Evolutionary conservation across 2,329 filamentous ascomycete species (phyloP), one percentile per base, ranked within the genome.

Genomic region (Neurospora sp.): DNA sequence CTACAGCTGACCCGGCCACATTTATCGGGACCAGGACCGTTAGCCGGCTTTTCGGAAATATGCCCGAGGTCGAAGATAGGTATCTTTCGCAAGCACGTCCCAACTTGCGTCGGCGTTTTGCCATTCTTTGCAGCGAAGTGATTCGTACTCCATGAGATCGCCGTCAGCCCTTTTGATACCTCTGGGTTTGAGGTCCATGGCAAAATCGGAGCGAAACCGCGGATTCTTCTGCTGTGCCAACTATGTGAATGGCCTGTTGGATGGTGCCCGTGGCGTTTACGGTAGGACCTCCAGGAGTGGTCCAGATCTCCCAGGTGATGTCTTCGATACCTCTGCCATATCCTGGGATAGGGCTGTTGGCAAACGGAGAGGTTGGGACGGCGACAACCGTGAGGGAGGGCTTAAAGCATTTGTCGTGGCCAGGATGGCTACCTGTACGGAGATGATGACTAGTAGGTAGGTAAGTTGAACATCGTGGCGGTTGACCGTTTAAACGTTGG

Each of bases 231-330:
- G 15, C 3, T 72, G 38, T 19, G 72, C 68, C 62, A 74, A 71
- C 5, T 37, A 23, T 23, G 23, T 23, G 67, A 67, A 71, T 69
- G 17, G 74, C 69, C 23, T 74, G 67, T 57, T 74, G 37, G 40
- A 75, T 57, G 40, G 73, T 75, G 19, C 75, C 75, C 57, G 68
- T 72, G 36, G 74, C 41, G 40, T 38, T 67, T 11, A 72, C 23
- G 17, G 57, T 68, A 1, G 70, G 73, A 2, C 69, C 69, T 11
- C 70, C 70, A 2, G 71, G 73, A 4, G 66, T 67, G 17, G 73
- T 68, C 41, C 74, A 40, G 6, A 74, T 67, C n/a, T 70, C 69
- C 72, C 74, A 75, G 12, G 36, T 17, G 10, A 69, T 11, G 4
- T 66, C 65, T n/a, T 46, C 67, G n/a, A 41, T 39, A 1, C n/a